Conservation (phyloP, 306 rosid species). For the Albizia julibrissin region DNA sequence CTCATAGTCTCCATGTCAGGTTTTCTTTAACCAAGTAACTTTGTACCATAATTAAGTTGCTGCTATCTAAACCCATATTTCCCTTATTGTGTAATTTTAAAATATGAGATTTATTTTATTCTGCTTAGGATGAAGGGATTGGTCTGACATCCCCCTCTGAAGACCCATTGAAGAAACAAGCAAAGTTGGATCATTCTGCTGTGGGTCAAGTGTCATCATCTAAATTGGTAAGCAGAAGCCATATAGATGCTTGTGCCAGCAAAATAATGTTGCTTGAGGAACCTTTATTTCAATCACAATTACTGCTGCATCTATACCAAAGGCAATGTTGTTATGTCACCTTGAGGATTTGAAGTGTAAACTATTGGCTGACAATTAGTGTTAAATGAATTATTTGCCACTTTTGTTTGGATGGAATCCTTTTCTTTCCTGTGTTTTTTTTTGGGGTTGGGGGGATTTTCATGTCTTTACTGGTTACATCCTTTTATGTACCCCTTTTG, state of each 20-base stretch:
- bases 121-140: conserved; percentile 39
- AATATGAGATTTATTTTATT: conserved; percentile 24
- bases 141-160: conserved; percentile 35
- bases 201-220: conserved; percentile 32
- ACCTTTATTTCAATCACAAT: conserved; percentile 22
- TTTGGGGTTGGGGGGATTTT: neutral
- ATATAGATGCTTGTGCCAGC: conserved; percentile 19
- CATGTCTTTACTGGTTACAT: neutral
- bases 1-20: neutral
- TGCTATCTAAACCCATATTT: neutral
- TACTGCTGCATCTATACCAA: conserved; percentile 10
- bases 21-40: neutral
- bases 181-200: conserved; percentile 46
- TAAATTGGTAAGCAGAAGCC: conserved; percentile 50
- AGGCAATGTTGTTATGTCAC: conserved; percentile 24
- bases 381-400: conserved; percentile 4
- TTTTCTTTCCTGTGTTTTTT: neutral
- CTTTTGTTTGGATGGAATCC: neutral
- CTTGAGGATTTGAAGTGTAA: conserved; percentile 22
- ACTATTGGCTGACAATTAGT: conserved; percentile 14
- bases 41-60: conserved; percentile 15
- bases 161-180: conserved; percentile 52
- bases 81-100: neutral
- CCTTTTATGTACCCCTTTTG: neutral
- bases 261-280: conserved; percentile 3